Evolutionary conservation across 2,329 filamentous ascomycete species (phyloP), one percentile per base, ranked within the genome.

Genomic region (Calonectria naviculata): DNA sequence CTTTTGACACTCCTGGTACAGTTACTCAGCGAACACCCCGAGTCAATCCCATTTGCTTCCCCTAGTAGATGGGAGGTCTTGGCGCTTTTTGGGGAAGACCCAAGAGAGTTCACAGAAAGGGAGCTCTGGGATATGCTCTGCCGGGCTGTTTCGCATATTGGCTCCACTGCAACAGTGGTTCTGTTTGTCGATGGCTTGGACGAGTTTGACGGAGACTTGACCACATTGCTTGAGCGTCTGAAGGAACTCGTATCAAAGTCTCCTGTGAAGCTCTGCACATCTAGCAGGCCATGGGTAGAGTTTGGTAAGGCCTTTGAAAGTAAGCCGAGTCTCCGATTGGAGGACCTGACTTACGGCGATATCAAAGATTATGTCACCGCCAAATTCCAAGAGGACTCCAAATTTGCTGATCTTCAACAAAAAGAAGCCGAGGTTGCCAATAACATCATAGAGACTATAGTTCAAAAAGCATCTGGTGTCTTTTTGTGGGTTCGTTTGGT

Each of bases 241-340:
- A 10, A 34, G 60, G 12, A 41, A 10, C 19, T 49, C 13, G 24
- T 28, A 5, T 17, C n/a, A 38, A 31, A 46, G 1, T 68, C 5
- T 0, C 24, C 62, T 2, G 24, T 72, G 0, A 74, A 72, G 0
- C 2, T 74, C 0, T 74, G 71, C 10, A 1, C 65, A 5, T 44
- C 73, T 0, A 74, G 73, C 3, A 71, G 73, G 0, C 73, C 66
- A 7, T 74, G 73, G 73, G 47, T 58, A 2, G 42, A 36, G 26
- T 44, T 46, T n/a, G 28, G 29, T 41, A 38, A 52, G 6, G 61
- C 28, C 1, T 52, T 64, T 41, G 17, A 19, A n/a, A 12, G 17
- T 12, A 24, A 38, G 9, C 61, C 61, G 5, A 64, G 61, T 17
- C 42, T 64, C 15, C 19, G 24, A 17, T 29, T 64, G 4, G 61